Evolutionary conservation across 441 rosid species (phyloP).

Genomic region (Pelargonium myrrhifolium): DNA sequence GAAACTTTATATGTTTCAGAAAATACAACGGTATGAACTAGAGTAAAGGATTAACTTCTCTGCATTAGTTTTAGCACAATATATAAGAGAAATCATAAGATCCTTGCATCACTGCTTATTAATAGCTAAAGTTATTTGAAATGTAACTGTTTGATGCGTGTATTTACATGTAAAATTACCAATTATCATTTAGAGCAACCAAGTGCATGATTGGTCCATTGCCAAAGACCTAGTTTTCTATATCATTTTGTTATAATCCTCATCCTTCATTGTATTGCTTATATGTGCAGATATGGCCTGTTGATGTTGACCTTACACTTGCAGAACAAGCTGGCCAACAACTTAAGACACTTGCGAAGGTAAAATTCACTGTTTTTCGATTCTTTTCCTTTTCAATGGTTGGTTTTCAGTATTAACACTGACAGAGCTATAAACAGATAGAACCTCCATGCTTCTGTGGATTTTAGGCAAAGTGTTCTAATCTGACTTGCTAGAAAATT

Average conservation of each 20-base stretch:
- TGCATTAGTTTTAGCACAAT: neutral
- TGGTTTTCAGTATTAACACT: neutral
- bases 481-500: neutral
- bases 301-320: slow-evolving; percentile 66
- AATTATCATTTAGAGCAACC: neutral
- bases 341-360: slow-evolving; percentile 77
- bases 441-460: neutral
- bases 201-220: neutral
- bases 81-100: neutral
- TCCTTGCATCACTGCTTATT: neutral
- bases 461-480: no score
- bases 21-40: no score
- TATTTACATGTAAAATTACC: neutral
- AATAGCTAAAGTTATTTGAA: neutral
- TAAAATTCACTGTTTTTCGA: slow-evolving; percentile 17
- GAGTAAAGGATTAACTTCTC: neutral
- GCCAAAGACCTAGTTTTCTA: neutral
- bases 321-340: slow-evolving; percentile 75
- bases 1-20: neutral
- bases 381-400: no score
- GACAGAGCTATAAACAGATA: neutral
- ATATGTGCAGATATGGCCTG: slow-evolving; percentile 69
- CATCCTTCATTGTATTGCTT: slow-evolving; percentile 1
- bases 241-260: neutral
- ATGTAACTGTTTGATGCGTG: neutral